phyloP scores from a whole-genome alignment of 176 grass and related monocot species.

The Dendrocalamus sinicus region DNA sequence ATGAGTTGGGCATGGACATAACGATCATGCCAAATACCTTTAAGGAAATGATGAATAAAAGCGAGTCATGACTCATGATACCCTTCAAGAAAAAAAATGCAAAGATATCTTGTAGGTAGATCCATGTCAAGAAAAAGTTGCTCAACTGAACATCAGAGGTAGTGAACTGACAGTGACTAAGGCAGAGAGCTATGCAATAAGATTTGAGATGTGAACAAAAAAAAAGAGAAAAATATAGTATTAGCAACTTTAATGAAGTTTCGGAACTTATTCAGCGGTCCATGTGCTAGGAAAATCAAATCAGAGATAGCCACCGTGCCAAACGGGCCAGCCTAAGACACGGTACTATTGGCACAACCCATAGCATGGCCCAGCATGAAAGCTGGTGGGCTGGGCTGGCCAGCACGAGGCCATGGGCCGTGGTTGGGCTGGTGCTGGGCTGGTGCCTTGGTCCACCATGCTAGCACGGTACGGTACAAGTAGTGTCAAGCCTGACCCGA shows the following conservation, averaged over 20 bases:
- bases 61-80: neutral
- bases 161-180: conserved; percentile 14
- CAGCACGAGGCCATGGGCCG: too few species aligned
- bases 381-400: too few species aligned
- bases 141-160: neutral
- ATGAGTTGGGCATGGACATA: neutral
- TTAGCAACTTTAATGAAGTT: conserved; percentile 9
- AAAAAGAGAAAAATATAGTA: neutral
- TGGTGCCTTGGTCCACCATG: too few species aligned
- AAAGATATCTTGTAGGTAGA: neutral
- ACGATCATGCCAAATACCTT: neutral
- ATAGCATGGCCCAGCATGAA: too few species aligned
- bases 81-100: neutral
- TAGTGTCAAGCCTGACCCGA: too few species aligned
- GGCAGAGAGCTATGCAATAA: neutral
- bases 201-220: neutral
- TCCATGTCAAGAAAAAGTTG: neutral
- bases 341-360: too few species aligned
- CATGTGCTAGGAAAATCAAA: neutral
- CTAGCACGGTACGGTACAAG: too few species aligned
- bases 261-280: neutral
- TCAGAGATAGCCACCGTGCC: too few species aligned
- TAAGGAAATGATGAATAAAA: neutral
- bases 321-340: too few species aligned
- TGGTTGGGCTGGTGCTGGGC: too few species aligned